Conservation (phyloP, 2,329 filamentous ascomycete species). For the Colletotrichum theobromicola region DNA sequence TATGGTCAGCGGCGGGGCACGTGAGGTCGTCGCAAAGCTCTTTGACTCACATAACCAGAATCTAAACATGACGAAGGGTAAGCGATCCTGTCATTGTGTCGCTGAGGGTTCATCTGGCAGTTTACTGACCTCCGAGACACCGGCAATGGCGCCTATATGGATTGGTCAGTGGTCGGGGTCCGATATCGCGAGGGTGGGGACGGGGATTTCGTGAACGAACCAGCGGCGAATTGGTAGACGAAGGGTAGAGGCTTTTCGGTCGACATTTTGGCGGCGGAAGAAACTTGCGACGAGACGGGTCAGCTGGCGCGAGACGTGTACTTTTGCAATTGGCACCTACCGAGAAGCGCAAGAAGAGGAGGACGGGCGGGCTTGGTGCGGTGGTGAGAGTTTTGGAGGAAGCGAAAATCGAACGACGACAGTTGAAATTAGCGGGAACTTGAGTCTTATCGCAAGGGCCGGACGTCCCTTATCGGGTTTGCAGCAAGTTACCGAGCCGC, state of each 20-base stretch:
- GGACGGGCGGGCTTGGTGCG: background rate
- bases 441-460: constrained; percentile 7
- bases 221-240: constrained; percentile 92
- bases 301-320: background rate
- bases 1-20: constrained; percentile 21
- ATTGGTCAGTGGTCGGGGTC: constrained; percentile 30
- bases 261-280: constrained; percentile 57
- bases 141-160: constrained; percentile 81
- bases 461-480: constrained; percentile 11
- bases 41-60: constrained; percentile 78
- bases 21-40: background rate
- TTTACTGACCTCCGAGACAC: constrained; percentile 88
- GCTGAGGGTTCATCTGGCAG: background rate
- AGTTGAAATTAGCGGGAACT: constrained; percentile 9
- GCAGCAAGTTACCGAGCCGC: constrained; percentile 6
- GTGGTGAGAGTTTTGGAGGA: background rate
- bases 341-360: background rate
- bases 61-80: constrained; percentile 56
- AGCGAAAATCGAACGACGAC: constrained; percentile 18
- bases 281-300: background rate
- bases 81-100: constrained; percentile 26
- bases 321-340: constrained; percentile 1
- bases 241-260: constrained; percentile 83
- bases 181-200: constrained; percentile 24
- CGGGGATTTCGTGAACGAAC: constrained; percentile 52